phyloP scores from a whole-genome alignment of 2,329 filamentous ascomycete species.

The Exophiala sideris region DNA sequence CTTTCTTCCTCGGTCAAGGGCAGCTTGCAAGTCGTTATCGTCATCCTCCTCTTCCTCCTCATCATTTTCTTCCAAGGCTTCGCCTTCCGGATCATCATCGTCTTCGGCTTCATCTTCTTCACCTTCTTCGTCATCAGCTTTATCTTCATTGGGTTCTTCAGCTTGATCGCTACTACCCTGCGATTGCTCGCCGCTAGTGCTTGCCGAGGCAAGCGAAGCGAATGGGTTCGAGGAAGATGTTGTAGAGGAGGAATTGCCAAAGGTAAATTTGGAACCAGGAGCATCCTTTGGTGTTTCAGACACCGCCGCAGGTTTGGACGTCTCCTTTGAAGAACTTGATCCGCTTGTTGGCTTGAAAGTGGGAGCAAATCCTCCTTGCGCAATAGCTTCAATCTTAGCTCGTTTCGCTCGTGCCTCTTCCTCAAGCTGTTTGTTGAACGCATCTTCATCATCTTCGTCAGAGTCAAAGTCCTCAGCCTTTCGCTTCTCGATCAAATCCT shows the following conservation, averaged over 20 bases:
- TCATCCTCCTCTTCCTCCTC: conserved; percentile 18
- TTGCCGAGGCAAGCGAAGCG: conserved; percentile 8
- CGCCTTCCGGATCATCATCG: conserved; percentile 18
- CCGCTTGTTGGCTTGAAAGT: conserved; percentile 9
- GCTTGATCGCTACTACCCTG: conserved; percentile 17
- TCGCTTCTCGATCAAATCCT: conserved; percentile 46
- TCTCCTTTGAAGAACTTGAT: conserved; percentile 4
- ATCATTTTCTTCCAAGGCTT: conserved; percentile 5
- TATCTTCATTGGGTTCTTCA: conserved; percentile 20
- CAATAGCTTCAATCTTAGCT: conserved; percentile 38
- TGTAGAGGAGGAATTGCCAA: conserved; percentile 2
- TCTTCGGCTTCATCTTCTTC: conserved; percentile 17
- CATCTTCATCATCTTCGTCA: conserved; percentile 50
- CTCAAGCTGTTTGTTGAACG: conserved; percentile 47
- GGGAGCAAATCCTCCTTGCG: conserved; percentile 32
- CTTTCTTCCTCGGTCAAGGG: conserved; percentile 12
- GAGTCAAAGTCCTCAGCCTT: conserved; percentile 52
- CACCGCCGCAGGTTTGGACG: conserved; percentile 33
- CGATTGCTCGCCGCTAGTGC: background rate
- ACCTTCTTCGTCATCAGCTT: conserved; percentile 12
- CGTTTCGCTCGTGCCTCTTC: conserved; percentile 47
- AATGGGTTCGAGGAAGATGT: conserved; percentile 18
- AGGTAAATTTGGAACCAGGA: background rate
- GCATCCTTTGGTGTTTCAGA: conserved; percentile 24
- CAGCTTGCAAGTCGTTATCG: conserved; percentile 21